Evolutionary conservation across 768 basidiomycete genomes (phyloP).

Genomic region (Suillus luteus): DNA sequence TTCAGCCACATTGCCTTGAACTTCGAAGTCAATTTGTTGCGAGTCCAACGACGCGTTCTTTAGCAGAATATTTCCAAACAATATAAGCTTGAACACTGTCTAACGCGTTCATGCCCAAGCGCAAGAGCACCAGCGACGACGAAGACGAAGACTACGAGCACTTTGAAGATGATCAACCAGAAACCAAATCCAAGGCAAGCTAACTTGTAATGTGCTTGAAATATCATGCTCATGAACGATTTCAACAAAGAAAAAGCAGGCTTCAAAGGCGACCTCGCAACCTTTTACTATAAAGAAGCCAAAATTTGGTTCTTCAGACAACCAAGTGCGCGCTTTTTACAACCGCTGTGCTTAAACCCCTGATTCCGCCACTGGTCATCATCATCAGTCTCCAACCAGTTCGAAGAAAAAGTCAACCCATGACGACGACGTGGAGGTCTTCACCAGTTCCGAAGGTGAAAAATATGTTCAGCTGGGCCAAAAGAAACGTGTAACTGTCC

Average conservation of each 20-base stretch:
- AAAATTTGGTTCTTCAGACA: slow-evolving; percentile 22
- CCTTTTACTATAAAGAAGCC: slow-evolving; percentile 39
- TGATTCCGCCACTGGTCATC: slow-evolving; percentile 9
- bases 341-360: slow-evolving; percentile 16
- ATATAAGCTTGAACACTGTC: neutral
- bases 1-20: slow-evolving; percentile 2
- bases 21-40: too few species aligned
- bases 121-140: slow-evolving; percentile 21
- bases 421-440: slow-evolving; percentile 13
- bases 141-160: slow-evolving; percentile 24
- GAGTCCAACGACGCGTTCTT: slow-evolving; percentile 18
- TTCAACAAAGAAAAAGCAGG: neutral
- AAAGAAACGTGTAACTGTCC: slow-evolving; percentile 66
- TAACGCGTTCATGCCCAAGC: slow-evolving; percentile 18
- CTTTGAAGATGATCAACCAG: neutral
- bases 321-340: slow-evolving; percentile 8
- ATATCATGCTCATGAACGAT: neutral
- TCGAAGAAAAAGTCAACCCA: slow-evolving; percentile 2
- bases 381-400: slow-evolving; percentile 22
- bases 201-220: neutral
- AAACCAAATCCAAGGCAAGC: neutral
- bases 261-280: slow-evolving; percentile 16
- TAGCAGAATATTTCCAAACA: neutral
- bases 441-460: slow-evolving; percentile 35
- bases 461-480: slow-evolving; percentile 69